Evolutionary conservation across 2,329 filamentous ascomycete species (phyloP), one percentile per base, ranked within the genome.

Genomic region (Microascus cirrosus): DNA sequence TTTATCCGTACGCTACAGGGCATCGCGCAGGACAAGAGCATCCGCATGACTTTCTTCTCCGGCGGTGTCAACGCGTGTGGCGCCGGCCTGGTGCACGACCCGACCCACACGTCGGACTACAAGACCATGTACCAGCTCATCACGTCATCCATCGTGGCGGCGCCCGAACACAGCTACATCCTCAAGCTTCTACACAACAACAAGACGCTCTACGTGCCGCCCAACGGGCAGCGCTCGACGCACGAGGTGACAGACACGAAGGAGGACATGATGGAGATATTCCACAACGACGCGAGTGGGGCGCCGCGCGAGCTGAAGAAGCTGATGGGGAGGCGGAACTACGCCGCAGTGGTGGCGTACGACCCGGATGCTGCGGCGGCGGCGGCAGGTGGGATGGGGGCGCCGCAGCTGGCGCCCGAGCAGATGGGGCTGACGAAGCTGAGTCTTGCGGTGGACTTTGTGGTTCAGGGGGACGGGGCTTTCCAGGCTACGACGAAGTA

Each of bases 201-300:
- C 74, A 94, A 93, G 71, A 83, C 89, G 42, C 83, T 97, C 32
- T 99, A 96, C 70, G 80, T 99, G 58, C 94, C 94, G 0, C 79
- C 82, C 58, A 99, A 99, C 71, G 93, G 93, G 1, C 84, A 90
- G 59, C 82, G 83, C 62, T 85, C 87, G 1, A 87, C 80, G 1
- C 83, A 90, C 61, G 81, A 86, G 62, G 81, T 89, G 1, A 88
- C 86, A 1, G 94, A 99, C 70, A 99, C 94, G 53, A 97, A 99
- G 73, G 94, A 99, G 71, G 94, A 99, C 73, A 99, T 99, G 94
- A 95, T 99, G 89, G 94, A 99, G 76, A 95, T 99, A 63, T 99
- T 99, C 80, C 90, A 94, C 66, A 89, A 87, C 8, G 94, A 99
- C 65, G 90, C 94, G 18, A 90, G 86, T 57, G 93, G 94, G n/a